A percentile compares a stretch with the other conserved stretches of the same genome.
phyloP scores from a whole-genome alignment of 2,329 filamentous ascomycete genomes.

The Aureobasidium leucospermi region DNA sequence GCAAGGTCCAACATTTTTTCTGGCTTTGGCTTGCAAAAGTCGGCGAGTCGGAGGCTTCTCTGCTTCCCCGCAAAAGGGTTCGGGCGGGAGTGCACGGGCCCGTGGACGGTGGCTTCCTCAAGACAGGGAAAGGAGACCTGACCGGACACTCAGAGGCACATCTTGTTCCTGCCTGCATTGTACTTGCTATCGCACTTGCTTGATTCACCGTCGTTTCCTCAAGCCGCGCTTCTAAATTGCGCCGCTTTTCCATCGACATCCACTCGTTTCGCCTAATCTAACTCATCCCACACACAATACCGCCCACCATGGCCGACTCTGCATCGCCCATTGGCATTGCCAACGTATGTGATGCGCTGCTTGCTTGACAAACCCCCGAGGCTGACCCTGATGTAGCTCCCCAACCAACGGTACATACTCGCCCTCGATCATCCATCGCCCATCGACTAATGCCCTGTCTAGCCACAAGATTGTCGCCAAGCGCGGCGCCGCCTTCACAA shows the following conservation, averaged over 20 bases:
- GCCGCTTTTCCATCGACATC: background rate
- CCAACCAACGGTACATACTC: constrained; percentile 56
- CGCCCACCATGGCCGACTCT: constrained; percentile 52
- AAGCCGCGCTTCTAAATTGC: background rate
- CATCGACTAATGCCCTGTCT: constrained; percentile 27
- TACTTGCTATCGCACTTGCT: background rate
- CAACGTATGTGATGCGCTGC: constrained; percentile 49
- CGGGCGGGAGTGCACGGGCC: constrained; percentile 1
- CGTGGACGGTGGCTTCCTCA: background rate
- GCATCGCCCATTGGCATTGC: constrained; percentile 65
- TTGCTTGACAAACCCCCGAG: constrained; percentile 6
- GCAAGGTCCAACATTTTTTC: constrained; percentile 13
- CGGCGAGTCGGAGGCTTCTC: constrained; percentile 6
- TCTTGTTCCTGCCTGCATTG: constrained; percentile 3
- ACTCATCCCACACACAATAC: background rate
- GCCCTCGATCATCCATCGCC: constrained; percentile 21
- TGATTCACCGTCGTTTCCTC: background rate
- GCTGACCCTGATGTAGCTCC: constrained; percentile 47
- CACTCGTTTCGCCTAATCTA: constrained; percentile 1
- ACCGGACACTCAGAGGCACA: background rate
- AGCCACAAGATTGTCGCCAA: constrained; percentile 68
- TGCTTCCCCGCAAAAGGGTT: constrained; percentile 13
- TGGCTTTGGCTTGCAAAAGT: constrained; percentile 9
- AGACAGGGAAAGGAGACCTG: constrained; percentile 9
- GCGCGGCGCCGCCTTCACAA: constrained; percentile 95